Evolutionary conservation across 139 green algal species (phyloP), one percentile per base, ranked within the genome.

Genomic region (Chlamydomonas incerta): DNA sequence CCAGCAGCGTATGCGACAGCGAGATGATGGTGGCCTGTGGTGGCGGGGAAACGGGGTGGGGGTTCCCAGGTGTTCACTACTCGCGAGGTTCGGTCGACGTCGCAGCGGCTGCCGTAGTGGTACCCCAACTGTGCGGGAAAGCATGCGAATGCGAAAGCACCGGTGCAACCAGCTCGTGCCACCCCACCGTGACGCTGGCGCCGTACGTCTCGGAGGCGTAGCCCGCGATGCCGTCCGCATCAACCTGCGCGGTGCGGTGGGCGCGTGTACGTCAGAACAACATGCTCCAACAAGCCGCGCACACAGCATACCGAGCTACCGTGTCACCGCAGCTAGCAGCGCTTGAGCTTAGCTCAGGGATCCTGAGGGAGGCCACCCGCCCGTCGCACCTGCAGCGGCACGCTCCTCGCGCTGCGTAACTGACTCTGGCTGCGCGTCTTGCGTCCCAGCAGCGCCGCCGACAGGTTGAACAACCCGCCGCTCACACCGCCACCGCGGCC

Each of bases 21-120:
- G 60, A 72, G 24, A 82, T 72, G 35, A 82, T 62, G 60, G 75
- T 82, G 60, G 75, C 75, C 75, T 82, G 75, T 1, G 60, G 35
- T 23, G 58, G 74, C 9, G 46, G 46, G 71, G 71, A 14, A 46
- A 26, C 28, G 71, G 71, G 26, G 37, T 5, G 46, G 71, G 26
- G 71, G 26, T n/a, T n/a, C n/a, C n/a, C n/a, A n/a, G n/a, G n/a
- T n/a, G n/a, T n/a, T n/a, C n/a, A n/a, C n/a, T n/a, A n/a, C n/a
- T n/a, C n/a, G n/a, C n/a, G n/a, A 29, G 6, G 50, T 23, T 33
- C 37, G n/a, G 73, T n/a, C 31, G 11, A 58, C 24, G 23, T n/a
- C 28, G 55, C 29, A 10, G 34, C 26, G 21, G 17, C 60, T 13
- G 60, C 21, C 60, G 8, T 29, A 31, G 17, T 13, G 33, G 18